These are phyloP conservation scores for Lentinula boryana DNA, from an alignment of 768 basidiomycete genomes.

Conservation along the genomic window DNA sequence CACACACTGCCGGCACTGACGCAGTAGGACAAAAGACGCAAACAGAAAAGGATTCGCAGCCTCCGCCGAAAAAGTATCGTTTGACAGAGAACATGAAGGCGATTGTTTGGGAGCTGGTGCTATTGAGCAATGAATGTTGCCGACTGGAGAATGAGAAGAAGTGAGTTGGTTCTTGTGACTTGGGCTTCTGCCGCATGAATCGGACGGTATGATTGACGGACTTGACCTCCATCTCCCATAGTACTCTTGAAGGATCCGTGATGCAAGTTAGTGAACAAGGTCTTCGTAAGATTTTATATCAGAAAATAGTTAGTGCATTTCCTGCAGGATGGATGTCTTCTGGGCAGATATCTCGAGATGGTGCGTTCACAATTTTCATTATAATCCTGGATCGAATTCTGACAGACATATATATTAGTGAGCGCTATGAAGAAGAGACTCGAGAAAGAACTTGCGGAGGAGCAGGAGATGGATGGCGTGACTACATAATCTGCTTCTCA, in stretches of 20 bases:
- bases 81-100: conserved; percentile 78
- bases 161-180: conserved; percentile 23
- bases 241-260: conserved; percentile 60
- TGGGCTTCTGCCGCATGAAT: not conserved
- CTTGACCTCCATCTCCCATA: conserved; percentile 3
- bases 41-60: conserved; percentile 31
- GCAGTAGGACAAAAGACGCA: conserved; percentile 17
- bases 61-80: conserved; percentile 72
- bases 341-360: conserved; percentile 82
- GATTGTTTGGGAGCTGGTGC: conserved; percentile 74
- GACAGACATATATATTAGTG: conserved; percentile 36
- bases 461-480: conserved; percentile 15
- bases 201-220: not conserved
- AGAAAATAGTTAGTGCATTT: conserved; percentile 81
- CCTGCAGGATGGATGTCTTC: conserved; percentile 84
- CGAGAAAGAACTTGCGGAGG: conserved; percentile 69
- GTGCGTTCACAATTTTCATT: conserved; percentile 31
- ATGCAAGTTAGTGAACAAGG: conserved; percentile 79
- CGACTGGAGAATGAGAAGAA: conserved; percentile 58
- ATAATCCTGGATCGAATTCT: not conserved
- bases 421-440: conserved; percentile 81
- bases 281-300: conserved; percentile 72
- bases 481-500: not conserved
- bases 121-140: conserved; percentile 80
- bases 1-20: conserved; percentile 15